Evolutionary conservation across 306 rosid species (phyloP), one percentile per base, ranked within the genome.

Genomic region (Sphenostylis stenocarpa): DNA sequence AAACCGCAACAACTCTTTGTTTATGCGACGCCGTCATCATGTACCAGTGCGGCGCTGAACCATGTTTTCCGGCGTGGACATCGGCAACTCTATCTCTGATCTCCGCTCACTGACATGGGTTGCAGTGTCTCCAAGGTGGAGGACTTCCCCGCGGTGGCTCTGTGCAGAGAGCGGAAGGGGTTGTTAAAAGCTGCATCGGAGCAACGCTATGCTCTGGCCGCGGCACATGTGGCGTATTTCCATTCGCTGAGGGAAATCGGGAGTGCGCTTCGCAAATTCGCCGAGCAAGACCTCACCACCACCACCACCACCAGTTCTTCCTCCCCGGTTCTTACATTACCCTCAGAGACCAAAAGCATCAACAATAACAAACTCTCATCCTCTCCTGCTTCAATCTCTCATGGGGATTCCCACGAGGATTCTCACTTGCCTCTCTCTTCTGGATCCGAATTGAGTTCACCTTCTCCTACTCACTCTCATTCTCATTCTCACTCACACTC

Each of bases 241-340:
- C 96, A 84, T 62, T 92, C 99, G 10, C 94, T 96, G 20, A 70
- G 44, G 20, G 85, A 89, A 47, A 83, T 96, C 67, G 99, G 99
- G 28, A 89, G 85, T 63, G 92, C 96, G 2, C 91, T 96, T 24
- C 82, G 91, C 1, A 88, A 81, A 58, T 96, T 96, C 84, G 87
- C 89, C 15, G 98, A 96, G 19, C 93, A 91, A 62, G 99, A 92
- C 84, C 85, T 96, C 63, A 26, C 49, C 21, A 29, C 63, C 14
- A 52, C 63, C 5, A 13, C 84, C 62, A 73, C 82, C 33, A 60
- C 84, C 16, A 80, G 44, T 31, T 77, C 86, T 20, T 79, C 86
- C 51, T 96, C 99, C 48, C 98, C 99, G 3, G 89, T 92, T 33
- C 93, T 96, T 72, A 90, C 98, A 55, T 85, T 96, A 81, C 99